phyloP scores from a whole-genome alignment of 306 rosid genomes.

The Urtica urens region DNA sequence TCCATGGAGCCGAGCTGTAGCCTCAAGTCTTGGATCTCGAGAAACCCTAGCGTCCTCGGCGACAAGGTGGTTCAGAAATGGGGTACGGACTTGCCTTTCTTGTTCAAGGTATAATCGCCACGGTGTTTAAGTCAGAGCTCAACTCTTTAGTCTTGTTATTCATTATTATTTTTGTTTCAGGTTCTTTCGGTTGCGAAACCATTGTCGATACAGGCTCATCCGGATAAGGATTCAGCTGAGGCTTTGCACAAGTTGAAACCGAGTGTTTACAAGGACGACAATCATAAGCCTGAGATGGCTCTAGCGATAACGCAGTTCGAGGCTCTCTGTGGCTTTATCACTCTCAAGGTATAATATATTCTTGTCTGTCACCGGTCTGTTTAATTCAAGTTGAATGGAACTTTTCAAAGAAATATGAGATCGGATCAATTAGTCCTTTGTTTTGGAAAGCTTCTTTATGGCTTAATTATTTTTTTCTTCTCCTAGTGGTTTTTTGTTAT shows the following conservation, averaged over 20 bases:
- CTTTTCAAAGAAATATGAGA: too few relatives aligned
- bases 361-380: neutral
- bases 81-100: constrained; percentile 80
- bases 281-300: constrained; percentile 98
- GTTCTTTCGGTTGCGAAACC: constrained; percentile 80
- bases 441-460: too few relatives aligned
- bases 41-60: constrained; percentile 65
- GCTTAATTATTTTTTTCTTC: too few relatives aligned
- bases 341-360: constrained; percentile 37
- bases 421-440: too few relatives aligned
- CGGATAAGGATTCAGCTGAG: constrained; percentile 81
- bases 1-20: constrained; percentile 14
- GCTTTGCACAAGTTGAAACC: constrained; percentile 62
- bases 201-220: constrained; percentile 94
- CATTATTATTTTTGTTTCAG: constrained; percentile 24
- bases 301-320: constrained; percentile 65
- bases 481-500: too few relatives aligned
- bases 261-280: constrained; percentile 62
- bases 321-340: constrained; percentile 87
- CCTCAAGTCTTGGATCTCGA: constrained; percentile 62
- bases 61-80: constrained; percentile 50
- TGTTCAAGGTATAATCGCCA: constrained; percentile 62
- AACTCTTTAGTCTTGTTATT: constrained; percentile 1
- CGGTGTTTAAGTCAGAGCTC: neutral
- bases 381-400: too few relatives aligned